Base-by-base conservation (phyloP, 768 basidiomycete species). In the Mrakia hoshinonis region DNA sequence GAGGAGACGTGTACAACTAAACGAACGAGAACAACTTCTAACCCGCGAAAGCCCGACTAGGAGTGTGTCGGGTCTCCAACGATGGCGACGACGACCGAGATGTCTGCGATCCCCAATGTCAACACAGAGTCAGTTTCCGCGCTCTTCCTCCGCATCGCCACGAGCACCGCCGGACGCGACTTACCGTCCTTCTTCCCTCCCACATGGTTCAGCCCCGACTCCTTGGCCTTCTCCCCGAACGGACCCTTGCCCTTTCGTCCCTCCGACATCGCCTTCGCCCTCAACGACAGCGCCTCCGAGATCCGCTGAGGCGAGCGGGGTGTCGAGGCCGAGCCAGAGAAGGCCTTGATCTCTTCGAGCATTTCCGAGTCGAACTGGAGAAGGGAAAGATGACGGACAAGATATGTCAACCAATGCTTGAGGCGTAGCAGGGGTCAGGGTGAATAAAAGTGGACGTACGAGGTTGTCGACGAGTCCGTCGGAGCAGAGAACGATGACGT, bases 391-490 rank as follows among this genome's bases (percentile, higher is more conserved):
- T 49, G 47, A 34, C 3, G 36, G 26, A 7, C 12, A n/a, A n/a
- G n/a, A n/a, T n/a, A n/a, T n/a, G n/a, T n/a, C n/a, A n/a, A n/a
- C n/a, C n/a, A n/a, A n/a, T n/a, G n/a, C n/a, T n/a, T n/a, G n/a
- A n/a, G n/a, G n/a, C n/a, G 70, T 34, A 31, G 39, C 43, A 15
- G 13, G 43, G 12, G 51, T 4, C 18, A 5, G 38, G 24, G 29
- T 18, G 7, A 12, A n/a, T n/a, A n/a, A n/a, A n/a, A n/a, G n/a
- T n/a, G 20, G 63, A 77, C 79, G 70, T 36, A 79, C 79, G 39
- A 81, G 73, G 70, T 81, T 81, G 67, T 81, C 80, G 69, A 77
- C 77, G 46, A 81, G 72, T 0, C 80, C 80, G 70, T 81, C 80
- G 62, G 75, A 77, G 20, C 78, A 76, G 63, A 81, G 71, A 0